phyloP scores from a whole-genome alignment of 768 basidiomycete species.

The Psilocybe sp. region DNA sequence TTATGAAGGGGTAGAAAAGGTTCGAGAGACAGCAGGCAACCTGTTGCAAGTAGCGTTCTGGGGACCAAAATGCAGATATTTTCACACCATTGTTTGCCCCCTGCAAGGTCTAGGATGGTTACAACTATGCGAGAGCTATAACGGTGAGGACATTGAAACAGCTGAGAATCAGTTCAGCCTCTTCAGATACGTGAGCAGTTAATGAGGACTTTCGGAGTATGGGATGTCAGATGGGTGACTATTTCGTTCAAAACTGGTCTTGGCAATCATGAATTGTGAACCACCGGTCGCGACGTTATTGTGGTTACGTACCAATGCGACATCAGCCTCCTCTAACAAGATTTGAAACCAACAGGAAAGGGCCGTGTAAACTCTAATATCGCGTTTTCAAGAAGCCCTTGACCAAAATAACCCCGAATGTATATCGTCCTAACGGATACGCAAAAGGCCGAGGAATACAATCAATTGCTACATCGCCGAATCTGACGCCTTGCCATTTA shows the following conservation, averaged over 20 bases:
- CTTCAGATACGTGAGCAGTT: slow-evolving; percentile 42
- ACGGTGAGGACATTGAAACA: slow-evolving; percentile 45
- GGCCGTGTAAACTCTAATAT: no score
- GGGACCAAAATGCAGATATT: neutral
- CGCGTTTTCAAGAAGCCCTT: no score
- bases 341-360: no score
- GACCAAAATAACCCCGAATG: no score
- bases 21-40: neutral
- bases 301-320: neutral
- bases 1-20: neutral
- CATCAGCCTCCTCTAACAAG: no score
- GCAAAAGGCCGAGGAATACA: no score
- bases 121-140: slow-evolving; percentile 40
- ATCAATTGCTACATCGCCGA: no score
- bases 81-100: slow-evolving; percentile 34
- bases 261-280: no score
- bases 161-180: slow-evolving; percentile 46
- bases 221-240: no score
- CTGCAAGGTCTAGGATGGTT: slow-evolving; percentile 48
- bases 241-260: no score
- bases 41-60: neutral
- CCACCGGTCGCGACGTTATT: neutral
- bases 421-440: no score
- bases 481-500: no score
- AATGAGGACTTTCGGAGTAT: slow-evolving; percentile 3